Base-by-base conservation (phyloP, 2,329 filamentous ascomycete species). In the Fusarium staphyleae region DNA sequence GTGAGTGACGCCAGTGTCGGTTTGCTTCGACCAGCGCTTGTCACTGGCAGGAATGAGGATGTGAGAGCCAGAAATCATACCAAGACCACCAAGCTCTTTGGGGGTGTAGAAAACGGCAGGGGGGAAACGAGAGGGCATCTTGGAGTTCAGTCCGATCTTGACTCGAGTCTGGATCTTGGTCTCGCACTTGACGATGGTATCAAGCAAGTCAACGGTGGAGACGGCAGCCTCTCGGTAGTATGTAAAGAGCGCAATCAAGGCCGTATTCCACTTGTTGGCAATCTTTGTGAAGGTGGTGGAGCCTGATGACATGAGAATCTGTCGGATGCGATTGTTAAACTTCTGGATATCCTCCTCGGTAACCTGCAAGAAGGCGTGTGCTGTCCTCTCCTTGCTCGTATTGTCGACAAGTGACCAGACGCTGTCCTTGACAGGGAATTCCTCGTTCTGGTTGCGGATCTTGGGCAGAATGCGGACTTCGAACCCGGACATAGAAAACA, bases 251-350 rank as follows among this genome's bases (percentile, higher is more conserved):
- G 95, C 93, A 68, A 99, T 99, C 63, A 99, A 76, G 1, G 91
- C 95, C 0, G 95, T 99, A 75, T 99, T 99, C 95, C 96, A 99
- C 78, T 99, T 99, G 78, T 99, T 99, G 39, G 96, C 95, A 69
- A 99, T 99, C 83, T 99, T 99, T 37, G 95, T 99, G 77, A 99
- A 99, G 0, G 95, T 99, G 0, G 95, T 99, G 5, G 91, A 96
- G n/a, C 95, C 96, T 52, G 95, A 98, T 10, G 93, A 98, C 95
- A 99, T 99, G 50, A 99, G 82, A 71, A 99, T 99, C 70, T 99
- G 95, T 54, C 95, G 87, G 69, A 99, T 99, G 34, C 96, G 88
- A 74, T 99, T 99, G 77, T 99, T 99, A 81, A 99, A 99, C 75
- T 98, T 98, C 63, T 93, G 89, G 41, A 99, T 93, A 69, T 99